phyloP scores from a whole-genome alignment of 768 basidiomycete species.

The Termitomyces sp. region DNA sequence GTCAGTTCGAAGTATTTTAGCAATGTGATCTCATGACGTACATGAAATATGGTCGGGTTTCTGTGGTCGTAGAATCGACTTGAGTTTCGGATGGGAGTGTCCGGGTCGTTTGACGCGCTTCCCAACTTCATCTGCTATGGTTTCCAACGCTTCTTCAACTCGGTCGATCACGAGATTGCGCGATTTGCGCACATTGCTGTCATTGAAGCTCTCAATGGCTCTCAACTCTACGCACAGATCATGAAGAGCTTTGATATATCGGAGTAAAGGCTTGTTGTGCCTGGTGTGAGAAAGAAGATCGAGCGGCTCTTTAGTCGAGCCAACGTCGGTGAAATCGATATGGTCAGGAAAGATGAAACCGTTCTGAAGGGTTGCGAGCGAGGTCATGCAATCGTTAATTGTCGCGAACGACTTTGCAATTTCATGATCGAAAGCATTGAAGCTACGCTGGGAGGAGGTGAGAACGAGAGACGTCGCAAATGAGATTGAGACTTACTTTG shows the following conservation, averaged over 20 bases:
- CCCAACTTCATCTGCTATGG: background rate
- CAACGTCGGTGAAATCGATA: background rate
- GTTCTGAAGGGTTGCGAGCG: background rate
- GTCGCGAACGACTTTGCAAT: constrained; percentile 1
- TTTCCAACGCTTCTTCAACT: background rate
- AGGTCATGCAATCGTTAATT: background rate
- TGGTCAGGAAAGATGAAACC: constrained; percentile 2
- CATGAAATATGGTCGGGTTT: background rate
- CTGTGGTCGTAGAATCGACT: background rate
- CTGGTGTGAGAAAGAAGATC: constrained; percentile 3
- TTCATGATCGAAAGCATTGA: background rate
- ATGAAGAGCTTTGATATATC: background rate
- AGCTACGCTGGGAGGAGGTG: background rate
- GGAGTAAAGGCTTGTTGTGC: background rate
- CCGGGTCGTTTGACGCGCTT: background rate
- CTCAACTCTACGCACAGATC: background rate
- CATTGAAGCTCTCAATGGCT: background rate
- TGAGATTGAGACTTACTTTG: background rate
- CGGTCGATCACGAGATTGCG: background rate
- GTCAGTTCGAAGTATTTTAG: background rate
- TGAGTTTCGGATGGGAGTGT: background rate
- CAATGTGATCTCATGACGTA: background rate
- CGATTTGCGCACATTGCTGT: background rate
- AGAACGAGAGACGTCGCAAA: background rate
- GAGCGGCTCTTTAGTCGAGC: background rate